Percentiles rank a stretch among this genome's conserved stretches.
Conservation (phyloP, 176 grass and related monocot species). For the Saccharum spontaneum region DNA sequence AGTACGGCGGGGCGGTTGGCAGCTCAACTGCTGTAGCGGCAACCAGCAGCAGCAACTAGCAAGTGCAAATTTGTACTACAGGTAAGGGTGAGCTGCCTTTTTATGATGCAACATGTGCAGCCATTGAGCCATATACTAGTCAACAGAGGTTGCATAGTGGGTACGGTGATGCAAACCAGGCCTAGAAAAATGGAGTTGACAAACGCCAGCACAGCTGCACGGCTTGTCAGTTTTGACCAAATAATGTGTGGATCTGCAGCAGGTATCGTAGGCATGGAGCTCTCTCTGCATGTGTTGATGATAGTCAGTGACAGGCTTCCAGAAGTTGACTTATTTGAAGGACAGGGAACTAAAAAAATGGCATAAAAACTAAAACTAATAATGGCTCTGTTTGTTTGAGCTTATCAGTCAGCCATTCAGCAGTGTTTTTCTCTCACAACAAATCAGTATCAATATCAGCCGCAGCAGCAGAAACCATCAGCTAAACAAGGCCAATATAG, state of each 20-base stretch:
- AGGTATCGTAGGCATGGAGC: no score
- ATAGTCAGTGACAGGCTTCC: not conserved
- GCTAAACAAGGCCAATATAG: no score
- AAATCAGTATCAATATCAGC: no score
- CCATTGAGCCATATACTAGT: not conserved
- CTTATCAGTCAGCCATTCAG: no score
- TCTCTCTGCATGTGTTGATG: not conserved
- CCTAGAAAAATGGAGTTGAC: not conserved
- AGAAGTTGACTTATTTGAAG: slow-evolving; percentile 17
- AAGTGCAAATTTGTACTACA: not conserved
- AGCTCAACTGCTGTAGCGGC: not conserved
- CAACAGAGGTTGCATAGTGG: not conserved
- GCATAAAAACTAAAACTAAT: no score
- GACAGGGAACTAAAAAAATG: no score
- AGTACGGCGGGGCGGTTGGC: not conserved
- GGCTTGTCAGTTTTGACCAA: slow-evolving; percentile 17
- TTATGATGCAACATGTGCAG: not conserved
- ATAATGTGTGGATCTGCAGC: not conserved
- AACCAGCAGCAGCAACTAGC: not conserved
- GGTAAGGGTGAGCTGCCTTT: not conserved
- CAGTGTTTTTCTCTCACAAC: no score
- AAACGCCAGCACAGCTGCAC: not conserved
- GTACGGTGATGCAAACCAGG: not conserved
- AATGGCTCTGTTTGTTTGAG: no score
- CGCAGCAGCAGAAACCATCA: no score